These are phyloP conservation scores for Penicillium subrubescens DNA, from an alignment of 495 filamentous ascomycete genomes.

Conservation along the genomic window DNA sequence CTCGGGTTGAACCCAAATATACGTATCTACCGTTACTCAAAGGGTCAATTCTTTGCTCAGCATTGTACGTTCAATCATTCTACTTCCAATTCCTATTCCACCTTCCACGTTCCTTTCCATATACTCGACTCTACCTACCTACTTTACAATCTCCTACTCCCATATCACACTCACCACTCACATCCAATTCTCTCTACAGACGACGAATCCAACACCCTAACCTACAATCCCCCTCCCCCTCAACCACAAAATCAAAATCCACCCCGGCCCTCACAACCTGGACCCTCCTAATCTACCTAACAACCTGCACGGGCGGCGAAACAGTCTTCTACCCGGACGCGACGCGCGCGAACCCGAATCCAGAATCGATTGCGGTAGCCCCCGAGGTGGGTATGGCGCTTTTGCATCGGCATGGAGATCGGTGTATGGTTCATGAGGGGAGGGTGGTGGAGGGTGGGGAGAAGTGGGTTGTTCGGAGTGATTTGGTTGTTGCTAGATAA, in stretches of 20 bases:
- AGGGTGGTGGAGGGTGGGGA: slow-evolving; percentile 76
- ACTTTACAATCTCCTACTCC: too few species aligned
- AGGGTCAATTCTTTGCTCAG: slow-evolving; percentile 85
- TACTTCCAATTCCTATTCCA: too few species aligned
- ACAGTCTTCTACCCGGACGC: slow-evolving; percentile 87
- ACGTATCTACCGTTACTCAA: slow-evolving; percentile 84
- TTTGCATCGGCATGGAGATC: slow-evolving; percentile 85
- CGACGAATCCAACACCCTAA: slow-evolving; percentile 75
- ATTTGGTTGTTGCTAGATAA: slow-evolving; percentile 71
- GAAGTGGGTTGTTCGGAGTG: slow-evolving; percentile 91
- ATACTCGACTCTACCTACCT: too few species aligned
- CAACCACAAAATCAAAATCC: slow-evolving; percentile 34
- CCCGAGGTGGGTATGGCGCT: slow-evolving; percentile 82
- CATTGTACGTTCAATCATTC: slow-evolving; percentile 65
- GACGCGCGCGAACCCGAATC: slow-evolving; percentile 51
- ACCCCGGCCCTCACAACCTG: slow-evolving; percentile 79
- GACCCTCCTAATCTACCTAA: slow-evolving; percentile 89
- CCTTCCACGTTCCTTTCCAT: too few species aligned
- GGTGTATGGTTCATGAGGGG: slow-evolving; percentile 90
- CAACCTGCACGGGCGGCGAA: slow-evolving; percentile 78
- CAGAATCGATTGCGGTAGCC: slow-evolving; percentile 64
- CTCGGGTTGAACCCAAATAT: slow-evolving; percentile 91
- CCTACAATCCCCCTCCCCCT: slow-evolving; percentile 51
- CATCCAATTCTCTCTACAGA: too few species aligned
- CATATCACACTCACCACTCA: too few species aligned